phyloP scores from a whole-genome alignment of 2,329 filamentous ascomycete genomes.

The Drechslerella coelobrocha region DNA sequence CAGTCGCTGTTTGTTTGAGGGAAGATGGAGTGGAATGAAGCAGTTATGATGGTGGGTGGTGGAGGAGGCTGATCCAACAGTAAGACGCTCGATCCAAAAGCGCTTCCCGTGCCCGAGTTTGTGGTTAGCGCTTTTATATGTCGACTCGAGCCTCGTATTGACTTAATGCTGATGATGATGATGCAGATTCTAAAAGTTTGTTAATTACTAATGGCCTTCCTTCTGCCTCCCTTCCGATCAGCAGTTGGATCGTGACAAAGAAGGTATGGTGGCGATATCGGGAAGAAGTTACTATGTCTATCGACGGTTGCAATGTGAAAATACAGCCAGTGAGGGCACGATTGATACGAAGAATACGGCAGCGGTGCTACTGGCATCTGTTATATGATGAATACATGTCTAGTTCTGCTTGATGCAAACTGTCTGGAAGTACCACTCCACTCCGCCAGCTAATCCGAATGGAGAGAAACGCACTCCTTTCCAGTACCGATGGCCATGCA shows the following conservation, averaged over 20 bases:
- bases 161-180: neutral
- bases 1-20: no score
- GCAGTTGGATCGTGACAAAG: neutral
- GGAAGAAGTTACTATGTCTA: no score
- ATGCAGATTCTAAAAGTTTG: no score
- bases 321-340: neutral
- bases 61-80: neutral
- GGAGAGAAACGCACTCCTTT: neutral
- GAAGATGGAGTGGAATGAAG: neutral
- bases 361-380: no score
- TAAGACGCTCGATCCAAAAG: no score
- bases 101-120: no score
- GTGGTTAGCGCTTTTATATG: no score
- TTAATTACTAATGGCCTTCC: neutral
- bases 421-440: neutral
- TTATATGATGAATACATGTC: conserved; percentile 3
- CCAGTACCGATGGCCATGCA: neutral
- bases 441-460: no score
- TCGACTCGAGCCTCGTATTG: neutral
- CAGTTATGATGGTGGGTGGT: neutral
- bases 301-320: neutral
- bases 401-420: neutral
- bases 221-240: neutral
- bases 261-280: no score
- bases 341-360: neutral